These are phyloP conservation scores for Suhomyces maxii DNA, from an alignment of 1,139 yeast genomes.

Conservation along the genomic window DNA sequence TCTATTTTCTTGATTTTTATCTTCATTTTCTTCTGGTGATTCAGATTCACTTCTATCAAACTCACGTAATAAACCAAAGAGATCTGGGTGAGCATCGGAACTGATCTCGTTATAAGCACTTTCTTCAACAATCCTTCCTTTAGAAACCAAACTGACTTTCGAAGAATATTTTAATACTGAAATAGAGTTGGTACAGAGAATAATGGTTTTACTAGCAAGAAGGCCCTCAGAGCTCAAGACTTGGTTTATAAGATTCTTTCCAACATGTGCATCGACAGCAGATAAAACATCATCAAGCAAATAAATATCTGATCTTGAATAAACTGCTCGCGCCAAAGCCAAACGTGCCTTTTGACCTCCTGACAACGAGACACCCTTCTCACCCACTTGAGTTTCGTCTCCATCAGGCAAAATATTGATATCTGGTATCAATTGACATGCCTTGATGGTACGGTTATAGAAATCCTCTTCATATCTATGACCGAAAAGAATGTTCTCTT, in stretches of 20 bases:
- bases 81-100: constrained; percentile 22
- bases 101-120: constrained; percentile 16
- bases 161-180: constrained; percentile 34
- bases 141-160: constrained; percentile 28
- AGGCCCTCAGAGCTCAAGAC: constrained; percentile 33
- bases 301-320: constrained; percentile 90
- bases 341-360: constrained; percentile 98
- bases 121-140: constrained; percentile 29
- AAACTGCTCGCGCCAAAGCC: constrained; percentile 91
- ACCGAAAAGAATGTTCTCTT: constrained; percentile 88
- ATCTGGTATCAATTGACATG: constrained; percentile 80
- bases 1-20: not conserved
- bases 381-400: constrained; percentile 90
- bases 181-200: constrained; percentile 41
- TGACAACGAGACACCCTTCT: constrained; percentile 93
- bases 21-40: not conserved
- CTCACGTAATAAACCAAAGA: constrained; percentile 25
- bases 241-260: constrained; percentile 44
- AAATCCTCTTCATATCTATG: constrained; percentile 77
- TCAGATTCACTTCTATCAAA: constrained; percentile 18
- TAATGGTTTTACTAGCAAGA: constrained; percentile 32
- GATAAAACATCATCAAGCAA: constrained; percentile 86
- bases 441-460: constrained; percentile 74
- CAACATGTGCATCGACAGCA: constrained; percentile 95
- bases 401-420: constrained; percentile 81